Evolutionary conservation across 441 rosid genomes (phyloP).

Genomic region (Aleurites moluccanus): DNA sequence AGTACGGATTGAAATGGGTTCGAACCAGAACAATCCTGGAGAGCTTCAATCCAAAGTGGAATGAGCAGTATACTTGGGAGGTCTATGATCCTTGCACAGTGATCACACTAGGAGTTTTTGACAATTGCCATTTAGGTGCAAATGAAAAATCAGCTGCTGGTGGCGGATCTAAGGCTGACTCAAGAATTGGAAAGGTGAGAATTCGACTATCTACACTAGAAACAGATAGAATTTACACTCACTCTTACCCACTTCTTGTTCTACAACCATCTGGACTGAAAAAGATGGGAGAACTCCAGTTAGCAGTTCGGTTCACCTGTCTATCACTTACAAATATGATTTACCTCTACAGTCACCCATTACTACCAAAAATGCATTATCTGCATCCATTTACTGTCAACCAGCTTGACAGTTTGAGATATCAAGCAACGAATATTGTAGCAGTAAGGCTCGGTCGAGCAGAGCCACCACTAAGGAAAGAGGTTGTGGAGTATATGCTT

Average conservation of each 20-base stretch:
- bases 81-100: slow-evolving; percentile 92
- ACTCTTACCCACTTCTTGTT: slow-evolving; percentile 87
- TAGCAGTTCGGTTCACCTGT: slow-evolving; percentile 87
- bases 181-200: slow-evolving; percentile 85
- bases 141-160: slow-evolving; percentile 46
- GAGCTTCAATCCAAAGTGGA: slow-evolving; percentile 81
- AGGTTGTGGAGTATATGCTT: slow-evolving; percentile 89
- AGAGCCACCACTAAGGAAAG: slow-evolving; percentile 92
- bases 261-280: slow-evolving; percentile 80
- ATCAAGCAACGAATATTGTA: slow-evolving; percentile 87
- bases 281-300: slow-evolving; percentile 85
- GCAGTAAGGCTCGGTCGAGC: slow-evolving; percentile 78
- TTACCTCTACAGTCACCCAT: slow-evolving; percentile 75
- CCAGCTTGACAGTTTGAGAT: slow-evolving; percentile 80
- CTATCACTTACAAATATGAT: slow-evolving; percentile 70
- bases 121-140: slow-evolving; percentile 70
- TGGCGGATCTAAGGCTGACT: slow-evolving; percentile 43
- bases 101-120: slow-evolving; percentile 83
- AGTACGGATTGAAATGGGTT: slow-evolving; percentile 97
- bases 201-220: slow-evolving; percentile 89
- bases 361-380: slow-evolving; percentile 91
- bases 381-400: slow-evolving; percentile 80
- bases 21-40: slow-evolving; percentile 84
- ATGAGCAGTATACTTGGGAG: slow-evolving; percentile 97
- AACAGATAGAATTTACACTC: slow-evolving; percentile 82